Evolutionary conservation across 192 early-diverging fungal species (phyloP).

Genomic region (Mortierella alpina): DNA sequence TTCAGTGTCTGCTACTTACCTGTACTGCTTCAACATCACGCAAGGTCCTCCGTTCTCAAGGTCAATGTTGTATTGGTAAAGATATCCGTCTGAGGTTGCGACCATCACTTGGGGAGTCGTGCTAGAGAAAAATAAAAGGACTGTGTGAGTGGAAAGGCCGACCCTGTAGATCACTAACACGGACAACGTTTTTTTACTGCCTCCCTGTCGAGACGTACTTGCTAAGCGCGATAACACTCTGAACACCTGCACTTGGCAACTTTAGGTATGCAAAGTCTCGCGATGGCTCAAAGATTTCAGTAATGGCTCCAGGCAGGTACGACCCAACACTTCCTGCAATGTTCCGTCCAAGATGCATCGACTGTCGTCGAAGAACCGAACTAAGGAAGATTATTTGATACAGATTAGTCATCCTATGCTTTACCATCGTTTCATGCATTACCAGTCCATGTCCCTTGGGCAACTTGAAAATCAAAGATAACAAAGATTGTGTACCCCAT

Average conservation of each 20-base stretch:
- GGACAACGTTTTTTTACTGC: not conserved
- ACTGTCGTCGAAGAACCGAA: constrained; percentile 67
- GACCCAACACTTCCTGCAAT: constrained; percentile 85
- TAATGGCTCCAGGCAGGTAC: constrained; percentile 86
- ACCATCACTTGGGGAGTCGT: constrained; percentile 88
- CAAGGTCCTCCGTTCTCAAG: constrained; percentile 91
- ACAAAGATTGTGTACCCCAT: constrained; percentile 21
- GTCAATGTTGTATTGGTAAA: constrained; percentile 92
- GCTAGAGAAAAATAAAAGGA: constrained; percentile 38
- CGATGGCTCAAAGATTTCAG: constrained; percentile 95
- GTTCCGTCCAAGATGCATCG: constrained; percentile 70
- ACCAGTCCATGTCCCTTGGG: not conserved
- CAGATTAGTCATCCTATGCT: constrained; percentile 2
- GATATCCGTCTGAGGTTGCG: constrained; percentile 88
- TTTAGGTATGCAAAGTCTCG: constrained; percentile 95
- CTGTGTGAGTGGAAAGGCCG: not conserved
- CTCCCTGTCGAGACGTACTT: constrained; percentile 55
- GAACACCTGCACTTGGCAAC: constrained; percentile 80
- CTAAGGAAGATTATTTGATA: constrained; percentile 18
- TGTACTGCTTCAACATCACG: constrained; percentile 83
- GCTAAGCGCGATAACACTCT: constrained; percentile 81
- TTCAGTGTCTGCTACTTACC: constrained; percentile 25
- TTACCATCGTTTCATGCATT: not conserved
- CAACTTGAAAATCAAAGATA: not conserved
- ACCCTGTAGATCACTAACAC: not conserved